These are phyloP conservation scores for Globisporangium uncinulatum DNA, from an alignment of 352 stramenopile species.

Conservation along the genomic window DNA sequence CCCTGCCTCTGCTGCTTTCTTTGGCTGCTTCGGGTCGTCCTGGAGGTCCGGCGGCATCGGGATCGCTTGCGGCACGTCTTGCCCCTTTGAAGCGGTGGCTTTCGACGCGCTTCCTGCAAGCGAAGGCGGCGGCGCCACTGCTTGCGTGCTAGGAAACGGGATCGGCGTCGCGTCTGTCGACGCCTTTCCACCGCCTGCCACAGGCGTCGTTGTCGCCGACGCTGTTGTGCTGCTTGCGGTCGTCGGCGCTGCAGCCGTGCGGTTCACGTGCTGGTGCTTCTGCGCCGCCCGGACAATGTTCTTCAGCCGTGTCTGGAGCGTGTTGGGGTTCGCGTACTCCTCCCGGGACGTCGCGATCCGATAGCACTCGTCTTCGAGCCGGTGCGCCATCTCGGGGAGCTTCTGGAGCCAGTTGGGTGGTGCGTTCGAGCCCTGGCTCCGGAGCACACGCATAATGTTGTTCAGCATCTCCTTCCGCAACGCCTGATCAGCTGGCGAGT, in stretches of 20 bases:
- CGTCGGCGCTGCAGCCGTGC: conserved; percentile 24
- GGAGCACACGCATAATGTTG: conserved; percentile 93
- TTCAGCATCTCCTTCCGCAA: conserved; percentile 82
- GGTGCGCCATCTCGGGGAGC: conserved; percentile 96
- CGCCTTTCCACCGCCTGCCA: conserved; percentile 3
- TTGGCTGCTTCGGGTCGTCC: conserved; percentile 27
- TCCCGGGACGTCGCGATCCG: conserved; percentile 81
- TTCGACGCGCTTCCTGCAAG: background rate
- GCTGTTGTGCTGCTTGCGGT: background rate
- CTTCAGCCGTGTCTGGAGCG: conserved; percentile 94
- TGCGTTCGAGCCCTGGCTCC: conserved; percentile 94
- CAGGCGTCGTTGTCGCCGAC: conserved; percentile 13
- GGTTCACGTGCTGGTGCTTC: conserved; percentile 43
- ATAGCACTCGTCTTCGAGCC: conserved; percentile 97
- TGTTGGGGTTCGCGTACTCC: conserved; percentile 94
- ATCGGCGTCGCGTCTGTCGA: conserved; percentile 28
- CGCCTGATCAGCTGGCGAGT: conserved; percentile 64
- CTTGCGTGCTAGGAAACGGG: conserved; percentile 52
- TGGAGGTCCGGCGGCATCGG: conserved; percentile 76
- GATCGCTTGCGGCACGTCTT: conserved; percentile 41
- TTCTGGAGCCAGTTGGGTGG: conserved; percentile 96
- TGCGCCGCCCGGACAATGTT: conserved; percentile 88
- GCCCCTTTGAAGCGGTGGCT: conserved; percentile 14
- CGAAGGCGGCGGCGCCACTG: conserved; percentile 15
- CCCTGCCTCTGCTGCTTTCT: conserved; percentile 29